Evolutionary conservation across 805 yeast genomes (phyloP), one percentile per base, ranked within the genome.

Genomic region (Lipomyces kockii): DNA sequence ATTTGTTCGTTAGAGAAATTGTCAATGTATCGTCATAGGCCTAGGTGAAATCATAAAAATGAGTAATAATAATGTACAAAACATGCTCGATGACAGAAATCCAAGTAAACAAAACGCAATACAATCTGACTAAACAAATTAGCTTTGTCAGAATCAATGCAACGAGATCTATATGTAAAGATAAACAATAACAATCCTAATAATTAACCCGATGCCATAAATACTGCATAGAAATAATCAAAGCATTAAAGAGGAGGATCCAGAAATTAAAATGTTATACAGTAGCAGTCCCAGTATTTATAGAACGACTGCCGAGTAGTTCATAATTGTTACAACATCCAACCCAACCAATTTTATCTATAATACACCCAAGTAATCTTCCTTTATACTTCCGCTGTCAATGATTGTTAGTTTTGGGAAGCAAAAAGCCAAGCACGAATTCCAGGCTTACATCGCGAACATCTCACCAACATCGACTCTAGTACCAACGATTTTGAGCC

Each of bases 391-490:
- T 60, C 99, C 99, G 77, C 79, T 77, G 61, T 59, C 62, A 39
- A 54, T n/a, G 35, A 59, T 29, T 39, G 35, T 34, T 52, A 37
- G 17, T 43, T 8, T 7, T 11, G 22, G 46, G 59, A 59, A 25
- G 29, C 27, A 54, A 54, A 49, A 3, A 27, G 29, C 6, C n/a
- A 35, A 20, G 17, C 11, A 22, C 11, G 54, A 29, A 29, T 29
- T 29, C 32, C 7, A 1, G 32, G 46, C 78, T 68, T 66, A 77
- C 79, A 95, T 95, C 58, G 98, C 99, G 78, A 92, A 91, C 78
- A 95, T 94, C 75, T 95, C 94, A 76, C 97, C 95, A 14, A 95
- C 99, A 80, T 96, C 98, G 14, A 98, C 91, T 77, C 98, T 86
- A 35, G 97, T 95, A 80, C 98, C 99, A 63, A 94, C 97, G 58